Conservation (phyloP, 208 protist species). For the Leishmania major region DNA sequence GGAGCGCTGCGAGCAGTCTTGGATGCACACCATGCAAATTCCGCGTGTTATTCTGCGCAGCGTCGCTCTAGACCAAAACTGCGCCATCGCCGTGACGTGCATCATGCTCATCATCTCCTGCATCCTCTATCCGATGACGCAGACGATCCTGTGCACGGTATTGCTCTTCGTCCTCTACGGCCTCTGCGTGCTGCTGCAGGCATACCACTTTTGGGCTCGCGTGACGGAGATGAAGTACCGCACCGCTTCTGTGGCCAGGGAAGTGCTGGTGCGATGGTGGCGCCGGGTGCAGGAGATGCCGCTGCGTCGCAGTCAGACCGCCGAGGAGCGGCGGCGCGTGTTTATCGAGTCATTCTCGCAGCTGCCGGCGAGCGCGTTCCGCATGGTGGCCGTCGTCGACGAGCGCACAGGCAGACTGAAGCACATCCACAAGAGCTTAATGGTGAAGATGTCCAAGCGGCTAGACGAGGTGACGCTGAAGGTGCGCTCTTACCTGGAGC, state of each 20-base stretch:
- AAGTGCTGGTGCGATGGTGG: conserved; percentile 67
- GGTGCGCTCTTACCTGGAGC: conserved; percentile 71
- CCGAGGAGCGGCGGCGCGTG: conserved; percentile 60
- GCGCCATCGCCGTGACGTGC: conserved; percentile 61
- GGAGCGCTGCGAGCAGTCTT: conserved; percentile 41
- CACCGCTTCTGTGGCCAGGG: conserved; percentile 57
- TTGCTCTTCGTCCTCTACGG: conserved; percentile 72
- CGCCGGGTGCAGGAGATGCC: conserved; percentile 55
- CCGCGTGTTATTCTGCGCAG: conserved; percentile 43
- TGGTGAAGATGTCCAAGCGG: conserved; percentile 61
- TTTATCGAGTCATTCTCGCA: conserved; percentile 68
- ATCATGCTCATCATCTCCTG: conserved; percentile 74
- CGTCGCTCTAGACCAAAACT: conserved; percentile 63
- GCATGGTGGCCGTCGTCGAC: conserved; percentile 76
- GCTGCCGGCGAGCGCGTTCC: conserved; percentile 71
- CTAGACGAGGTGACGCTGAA: conserved; percentile 71
- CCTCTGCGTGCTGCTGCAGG: conserved; percentile 58
- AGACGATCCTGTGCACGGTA: conserved; percentile 59
- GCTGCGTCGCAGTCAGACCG: conserved; percentile 44
- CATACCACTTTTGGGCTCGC: conserved; percentile 76
- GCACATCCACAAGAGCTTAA: conserved; percentile 77
- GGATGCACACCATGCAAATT: conserved; percentile 42
- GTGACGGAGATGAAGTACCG: conserved; percentile 79
- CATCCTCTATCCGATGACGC: conserved; percentile 43
- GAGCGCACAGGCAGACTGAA: conserved; percentile 67